Conservation (phyloP, 2,329 filamentous ascomycete genomes). For the Penicillium italicum region DNA sequence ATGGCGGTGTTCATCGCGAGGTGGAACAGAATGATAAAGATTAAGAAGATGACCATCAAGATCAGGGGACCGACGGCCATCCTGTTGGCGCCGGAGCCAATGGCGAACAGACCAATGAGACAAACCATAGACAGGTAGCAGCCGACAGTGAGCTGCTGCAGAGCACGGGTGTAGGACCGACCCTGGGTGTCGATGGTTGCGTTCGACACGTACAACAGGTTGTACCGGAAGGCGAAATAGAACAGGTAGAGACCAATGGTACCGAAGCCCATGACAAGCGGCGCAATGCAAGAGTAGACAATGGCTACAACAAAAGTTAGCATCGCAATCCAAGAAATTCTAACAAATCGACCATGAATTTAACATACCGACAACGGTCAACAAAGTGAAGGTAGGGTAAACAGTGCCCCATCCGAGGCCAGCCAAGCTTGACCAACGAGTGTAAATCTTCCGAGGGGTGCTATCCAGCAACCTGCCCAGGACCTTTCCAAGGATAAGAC, state of each 20-base stretch:
- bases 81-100: slow-evolving; percentile 61
- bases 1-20: slow-evolving; percentile 68
- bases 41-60: slow-evolving; percentile 70
- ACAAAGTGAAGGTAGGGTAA: slow-evolving; percentile 75
- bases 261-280: slow-evolving; percentile 78
- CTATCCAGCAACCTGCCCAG: slow-evolving; percentile 70
- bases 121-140: slow-evolving; percentile 80
- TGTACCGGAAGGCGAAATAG: slow-evolving; percentile 86
- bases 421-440: slow-evolving; percentile 68
- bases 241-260: slow-evolving; percentile 74
- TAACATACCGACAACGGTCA: slow-evolving; percentile 71
- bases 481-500: slow-evolving; percentile 69
- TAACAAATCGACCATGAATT: background rate
- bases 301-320: slow-evolving; percentile 55
- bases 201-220: slow-evolving; percentile 82
- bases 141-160: slow-evolving; percentile 80
- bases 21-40: slow-evolving; percentile 76
- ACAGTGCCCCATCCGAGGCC: slow-evolving; percentile 80
- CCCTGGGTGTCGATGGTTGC: slow-evolving; percentile 82
- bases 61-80: slow-evolving; percentile 65
- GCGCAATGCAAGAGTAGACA: slow-evolving; percentile 81
- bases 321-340: background rate
- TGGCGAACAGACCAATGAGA: slow-evolving; percentile 77
- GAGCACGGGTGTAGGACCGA: slow-evolving; percentile 77
- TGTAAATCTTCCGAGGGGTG: slow-evolving; percentile 77